Evolutionary conservation across 208 protist genomes (phyloP).

Genomic region (Kentomonas sorsogonicus): DNA sequence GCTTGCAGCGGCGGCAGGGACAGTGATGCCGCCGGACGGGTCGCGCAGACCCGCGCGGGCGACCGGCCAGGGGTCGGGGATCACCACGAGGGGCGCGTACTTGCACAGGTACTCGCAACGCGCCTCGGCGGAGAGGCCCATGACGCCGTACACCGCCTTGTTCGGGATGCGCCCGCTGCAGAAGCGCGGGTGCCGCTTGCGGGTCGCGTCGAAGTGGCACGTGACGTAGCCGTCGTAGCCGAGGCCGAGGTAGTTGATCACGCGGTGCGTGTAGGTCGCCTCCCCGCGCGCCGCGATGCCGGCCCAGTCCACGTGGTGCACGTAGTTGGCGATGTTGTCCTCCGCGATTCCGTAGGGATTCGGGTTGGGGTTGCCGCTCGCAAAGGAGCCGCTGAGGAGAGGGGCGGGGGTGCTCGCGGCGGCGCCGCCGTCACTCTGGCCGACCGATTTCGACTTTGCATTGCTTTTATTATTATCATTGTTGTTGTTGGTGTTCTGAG

Average conservation of each 20-base stretch:
- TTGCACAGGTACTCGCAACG: conserved; percentile 37
- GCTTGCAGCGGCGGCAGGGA: background rate
- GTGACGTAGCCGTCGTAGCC: conserved; percentile 78
- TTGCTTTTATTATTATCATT: background rate
- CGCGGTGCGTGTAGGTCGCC: conserved; percentile 22
- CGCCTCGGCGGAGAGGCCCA: conserved; percentile 37
- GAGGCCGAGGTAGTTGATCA: conserved; percentile 83
- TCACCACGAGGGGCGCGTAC: conserved; percentile 51
- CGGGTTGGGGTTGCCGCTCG: background rate
- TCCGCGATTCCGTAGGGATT: background rate
- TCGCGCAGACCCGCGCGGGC: background rate
- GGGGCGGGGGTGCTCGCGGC: background rate
- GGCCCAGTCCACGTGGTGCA: conserved; percentile 51
- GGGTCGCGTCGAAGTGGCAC: conserved; percentile 48
- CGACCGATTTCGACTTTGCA: too few species aligned
- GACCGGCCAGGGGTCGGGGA: conserved; percentile 42
- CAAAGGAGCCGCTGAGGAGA: conserved; percentile 5
- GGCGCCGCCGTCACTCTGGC: background rate
- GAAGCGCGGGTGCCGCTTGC: conserved; percentile 38
- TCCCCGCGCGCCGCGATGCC: conserved; percentile 13
- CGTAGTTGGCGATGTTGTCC: conserved; percentile 20
- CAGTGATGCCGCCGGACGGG: background rate
- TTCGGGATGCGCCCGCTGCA: conserved; percentile 63
- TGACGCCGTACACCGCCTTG: conserved; percentile 69
- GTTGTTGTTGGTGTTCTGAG: background rate